Evolutionary conservation across 1,284 basidiomycete species (phyloP), one percentile per base, ranked within the genome.

Genomic region (Ceratobasidium sp.): DNA sequence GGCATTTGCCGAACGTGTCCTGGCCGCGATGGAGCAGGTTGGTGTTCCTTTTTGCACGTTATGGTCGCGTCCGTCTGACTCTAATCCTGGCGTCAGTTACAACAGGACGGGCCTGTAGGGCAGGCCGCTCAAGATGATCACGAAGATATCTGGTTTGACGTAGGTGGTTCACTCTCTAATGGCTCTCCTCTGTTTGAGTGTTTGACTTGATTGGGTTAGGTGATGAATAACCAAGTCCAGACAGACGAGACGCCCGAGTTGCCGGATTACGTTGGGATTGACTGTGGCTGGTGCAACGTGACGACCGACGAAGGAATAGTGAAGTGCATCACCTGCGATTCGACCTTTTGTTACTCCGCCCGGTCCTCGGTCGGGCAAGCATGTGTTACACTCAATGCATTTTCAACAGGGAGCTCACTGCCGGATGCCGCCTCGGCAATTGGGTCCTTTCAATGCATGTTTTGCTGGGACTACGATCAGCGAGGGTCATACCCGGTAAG

Each of bases 381-480:
- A 4, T 69, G 66, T 24, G 41, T 69, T 14, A 22, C 31, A 15
- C 36, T 69, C 8, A 22, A 44, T 11, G 41, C 22, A 1, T 69
- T 27, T 22, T n/a, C n/a, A n/a, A n/a, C n/a, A n/a, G n/a, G n/a
- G n/a, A n/a, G n/a, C n/a, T n/a, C n/a, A 2, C 33, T 3, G 17
- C 31, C n/a, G 24, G 54, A 48, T n/a, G 24, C 14, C 9, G 1
- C 31, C 24, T n/a, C 44, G 22, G 57, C 24, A 11, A 33, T 44
- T 8, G 19, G 27, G 1, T 24, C 36, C 1, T 73, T 62, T 33
- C 2, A 44, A 9, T 73, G 69, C 19, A 27, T 31, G 7, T 62
- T 44, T 47, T 73, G 69, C 24, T 73, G 69, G 69, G 19, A 62
- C 8, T 48, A 73, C 48, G 11, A 9, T 2, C 29, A 41, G 36